phyloP scores from a whole-genome alignment of 495 filamentous ascomycete genomes.

The Extremus antarcticus region DNA sequence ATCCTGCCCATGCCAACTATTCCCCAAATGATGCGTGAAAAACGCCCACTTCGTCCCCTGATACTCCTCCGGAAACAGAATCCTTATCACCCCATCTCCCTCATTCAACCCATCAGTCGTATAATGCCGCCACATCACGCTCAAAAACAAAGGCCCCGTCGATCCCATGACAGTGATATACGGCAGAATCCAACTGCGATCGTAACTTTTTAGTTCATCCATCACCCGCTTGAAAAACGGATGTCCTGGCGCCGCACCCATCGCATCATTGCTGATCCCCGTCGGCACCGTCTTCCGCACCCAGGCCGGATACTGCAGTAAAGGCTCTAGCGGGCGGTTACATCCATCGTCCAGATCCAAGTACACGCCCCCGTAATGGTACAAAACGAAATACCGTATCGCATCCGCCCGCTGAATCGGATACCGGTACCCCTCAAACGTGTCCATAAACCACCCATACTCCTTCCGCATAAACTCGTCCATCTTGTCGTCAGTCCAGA shows the following conservation, averaged over 20 bases:
- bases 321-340: slow-evolving; percentile 67
- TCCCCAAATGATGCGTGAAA: slow-evolving; percentile 64
- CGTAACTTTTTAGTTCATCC: slow-evolving; percentile 56
- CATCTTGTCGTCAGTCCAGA: slow-evolving; percentile 77
- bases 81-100: slow-evolving; percentile 23
- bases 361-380: slow-evolving; percentile 76
- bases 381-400: slow-evolving; percentile 79
- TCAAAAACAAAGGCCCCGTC: slow-evolving; percentile 75
- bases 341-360: slow-evolving; percentile 86
- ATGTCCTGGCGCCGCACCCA: slow-evolving; percentile 69
- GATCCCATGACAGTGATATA: slow-evolving; percentile 86
- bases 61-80: slow-evolving; percentile 59
- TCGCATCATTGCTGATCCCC: slow-evolving; percentile 82
- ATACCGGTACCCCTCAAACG: slow-evolving; percentile 69
- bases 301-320: slow-evolving; percentile 74
- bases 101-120: slow-evolving; percentile 13
- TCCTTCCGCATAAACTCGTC: slow-evolving; percentile 57
- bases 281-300: slow-evolving; percentile 69
- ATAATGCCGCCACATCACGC: slow-evolving; percentile 57
- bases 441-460: slow-evolving; percentile 75
- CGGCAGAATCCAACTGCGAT: slow-evolving; percentile 66
- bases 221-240: slow-evolving; percentile 72
- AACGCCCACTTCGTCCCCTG: slow-evolving; percentile 63
- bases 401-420: slow-evolving; percentile 80
- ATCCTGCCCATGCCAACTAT: slow-evolving; percentile 67